Conservation (phyloP, 345 rosid genomes). For the Ailanthus altissimus region DNA sequence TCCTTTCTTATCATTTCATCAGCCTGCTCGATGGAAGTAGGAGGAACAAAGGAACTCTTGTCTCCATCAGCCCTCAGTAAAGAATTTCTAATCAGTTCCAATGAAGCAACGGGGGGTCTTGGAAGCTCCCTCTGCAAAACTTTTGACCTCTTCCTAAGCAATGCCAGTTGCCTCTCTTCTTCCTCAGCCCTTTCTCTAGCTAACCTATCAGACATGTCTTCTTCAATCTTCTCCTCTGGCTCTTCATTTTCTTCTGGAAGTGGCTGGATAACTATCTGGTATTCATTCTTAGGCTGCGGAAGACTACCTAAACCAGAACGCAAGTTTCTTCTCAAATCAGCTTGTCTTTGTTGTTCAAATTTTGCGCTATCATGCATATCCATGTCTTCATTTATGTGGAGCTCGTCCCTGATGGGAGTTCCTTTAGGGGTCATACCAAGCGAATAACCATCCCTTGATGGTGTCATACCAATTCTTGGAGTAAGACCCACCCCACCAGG, state of each 20-base stretch:
- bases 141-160: constrained; percentile 94
- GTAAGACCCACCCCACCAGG: constrained; percentile 80
- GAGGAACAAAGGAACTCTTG: constrained; percentile 92
- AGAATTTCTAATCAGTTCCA: constrained; percentile 82
- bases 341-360: constrained; percentile 75
- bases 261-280: constrained; percentile 82
- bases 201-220: constrained; percentile 95
- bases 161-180: constrained; percentile 81
- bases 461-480: constrained; percentile 93
- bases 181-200: constrained; percentile 93
- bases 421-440: constrained; percentile 87
- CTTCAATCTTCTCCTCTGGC: constrained; percentile 91
- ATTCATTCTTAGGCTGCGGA: constrained; percentile 96
- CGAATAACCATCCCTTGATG: constrained; percentile 81
- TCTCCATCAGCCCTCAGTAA: constrained; percentile 81
- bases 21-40: constrained; percentile 80
- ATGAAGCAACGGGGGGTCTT: constrained; percentile 86
- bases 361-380: constrained; percentile 73
- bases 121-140: constrained; percentile 98
- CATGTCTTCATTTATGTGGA: constrained; percentile 91
- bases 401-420: constrained; percentile 96
- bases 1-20: constrained; percentile 87
- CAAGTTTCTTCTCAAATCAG: constrained; percentile 76
- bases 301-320: constrained; percentile 73
- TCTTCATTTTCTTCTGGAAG: constrained; percentile 84